Base-by-base conservation (phyloP, 768 basidiomycete species). In the Suillus weaverae region DNA sequence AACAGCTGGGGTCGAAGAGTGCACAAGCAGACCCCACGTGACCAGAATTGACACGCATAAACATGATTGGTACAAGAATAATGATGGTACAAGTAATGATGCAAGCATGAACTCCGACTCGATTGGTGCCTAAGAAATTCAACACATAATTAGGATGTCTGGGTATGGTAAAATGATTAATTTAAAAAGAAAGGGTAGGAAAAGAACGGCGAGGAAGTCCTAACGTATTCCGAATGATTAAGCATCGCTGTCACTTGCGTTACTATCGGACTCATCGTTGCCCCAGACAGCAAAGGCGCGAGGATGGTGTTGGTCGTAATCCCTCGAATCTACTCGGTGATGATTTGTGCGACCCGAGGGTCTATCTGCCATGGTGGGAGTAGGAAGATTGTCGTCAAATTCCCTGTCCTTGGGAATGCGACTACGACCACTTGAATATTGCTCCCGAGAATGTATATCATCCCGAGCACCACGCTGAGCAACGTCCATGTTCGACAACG, bases 251-350 rank as follows among this genome's bases (percentile, higher is more conserved):
- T 93, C 92, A 67, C 91, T 93, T 16, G 91, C 83, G 70, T 89
- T 89, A 72, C 90, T 92, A 69, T 95, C 93, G 62, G 90, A 94
- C 76, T 94, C 93, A 71, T 95, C 93, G 46, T 92, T 89, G 0
- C 93, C 94, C 86, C 88, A 92, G 13, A 92, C 91, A 22, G 94
- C 93, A 70, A 95, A 95, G 9, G 90, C 89, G 41, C 86, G 80
- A 54, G 74, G 82, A 36, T 73, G 72, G 33, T 75, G 72, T 41
- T 70, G 71, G 22, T 74, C 72, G 33, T 63, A 63, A 36, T 73
- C 77, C 59, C 33, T 71, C 48, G 55, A 53, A 46, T 41, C 66
- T 5, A n/a, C 61, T 60, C 68, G 63, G 2, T 70, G 70, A 59
- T 64, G 39, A 3, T 33, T 57, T 44, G 65, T 70, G 50, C 64